phyloP scores from a whole-genome alignment of 2,329 filamentous ascomycete species.

The Fusarium euwallaceae region DNA sequence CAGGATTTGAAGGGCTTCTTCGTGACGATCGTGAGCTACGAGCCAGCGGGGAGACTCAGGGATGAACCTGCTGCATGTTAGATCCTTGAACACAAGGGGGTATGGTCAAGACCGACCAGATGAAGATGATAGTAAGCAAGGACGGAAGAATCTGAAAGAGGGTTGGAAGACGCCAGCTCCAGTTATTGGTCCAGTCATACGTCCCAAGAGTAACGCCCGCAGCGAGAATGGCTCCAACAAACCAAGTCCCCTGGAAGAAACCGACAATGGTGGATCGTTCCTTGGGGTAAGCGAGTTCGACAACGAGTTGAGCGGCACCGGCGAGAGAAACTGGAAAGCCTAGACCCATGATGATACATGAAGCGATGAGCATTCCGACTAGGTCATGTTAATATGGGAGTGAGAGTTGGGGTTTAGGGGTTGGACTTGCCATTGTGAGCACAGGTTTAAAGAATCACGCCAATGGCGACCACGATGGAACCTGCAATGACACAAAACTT shows the following conservation, averaged over 20 bases:
- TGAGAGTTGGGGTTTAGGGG: neutral
- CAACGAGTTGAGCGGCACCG: neutral
- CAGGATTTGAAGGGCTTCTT: conserved; percentile 19
- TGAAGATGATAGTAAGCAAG: neutral
- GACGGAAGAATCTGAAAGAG: conserved; percentile 56
- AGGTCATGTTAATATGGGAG: neutral
- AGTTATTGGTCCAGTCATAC: conserved; percentile 51
- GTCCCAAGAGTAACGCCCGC: conserved; percentile 54
- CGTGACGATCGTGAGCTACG: conserved; percentile 21
- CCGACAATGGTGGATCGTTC: conserved; percentile 7
- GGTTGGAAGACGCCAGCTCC: conserved; percentile 64
- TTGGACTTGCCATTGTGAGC: neutral
- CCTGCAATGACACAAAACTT: neutral
- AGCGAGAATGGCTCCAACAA: conserved; percentile 15
- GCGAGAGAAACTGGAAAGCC: neutral
- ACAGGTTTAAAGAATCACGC: neutral
- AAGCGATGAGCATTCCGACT: neutral
- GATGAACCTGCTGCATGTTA: neutral
- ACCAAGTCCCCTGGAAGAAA: conserved; percentile 10
- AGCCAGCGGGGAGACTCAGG: conserved; percentile 32
- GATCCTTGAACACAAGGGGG: neutral
- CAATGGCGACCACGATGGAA: neutral
- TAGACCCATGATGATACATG: neutral
- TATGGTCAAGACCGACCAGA: neutral
- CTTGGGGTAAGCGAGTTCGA: neutral